Base-by-base conservation (phyloP, 768 basidiomycete genomes). In the Leccinum truebloodii region DNA sequence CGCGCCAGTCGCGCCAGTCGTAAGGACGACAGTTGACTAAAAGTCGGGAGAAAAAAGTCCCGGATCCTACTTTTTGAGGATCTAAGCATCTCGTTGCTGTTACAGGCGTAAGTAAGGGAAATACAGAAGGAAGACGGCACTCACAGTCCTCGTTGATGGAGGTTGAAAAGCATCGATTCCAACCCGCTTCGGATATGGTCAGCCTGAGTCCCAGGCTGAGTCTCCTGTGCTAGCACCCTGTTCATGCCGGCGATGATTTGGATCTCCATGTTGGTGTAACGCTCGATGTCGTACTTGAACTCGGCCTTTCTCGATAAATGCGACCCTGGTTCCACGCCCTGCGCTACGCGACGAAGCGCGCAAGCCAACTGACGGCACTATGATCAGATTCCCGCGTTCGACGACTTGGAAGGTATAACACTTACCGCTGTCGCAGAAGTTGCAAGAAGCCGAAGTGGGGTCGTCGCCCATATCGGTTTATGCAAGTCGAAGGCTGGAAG, bases 91-190 rank as follows among this genome's bases (percentile, higher is more conserved):
- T 30, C 8, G 8, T 30, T 7, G 1, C 28, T 30, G 28, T 30
- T 30, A 8, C 28, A 30, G 28, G 28, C 7, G 28, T 30, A 8
- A 30, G 28, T 30, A 30, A 30, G 28, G 28, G 28, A 8, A 30
- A 30, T 30, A 30, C 28, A 30, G 28, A 30, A 8, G 28, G 28
- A 30, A 8, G 7, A 30, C 28, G 28, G 28, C 28, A 84, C 44
- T 46, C 20, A 46, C 44, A 46, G 12, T 8, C 44, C 44, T 12
- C 12, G n/a, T 22, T 46, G 44, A n/a, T 46, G 44, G 22, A 46
- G 44, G 3, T n/a, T 22, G 10, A 20, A 22, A 20, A n/a, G 44
- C 44, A 20, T n/a, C 18, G 24, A 26, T 12, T n/a, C 8, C 28
- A 30, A 30, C 7, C 28, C 28, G 7, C 7, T 30, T 30, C 28